These are phyloP conservation scores for Hypomyces perniciosus DNA, from an alignment of 2,329 filamentous ascomycete species.

Conservation along the genomic window DNA sequence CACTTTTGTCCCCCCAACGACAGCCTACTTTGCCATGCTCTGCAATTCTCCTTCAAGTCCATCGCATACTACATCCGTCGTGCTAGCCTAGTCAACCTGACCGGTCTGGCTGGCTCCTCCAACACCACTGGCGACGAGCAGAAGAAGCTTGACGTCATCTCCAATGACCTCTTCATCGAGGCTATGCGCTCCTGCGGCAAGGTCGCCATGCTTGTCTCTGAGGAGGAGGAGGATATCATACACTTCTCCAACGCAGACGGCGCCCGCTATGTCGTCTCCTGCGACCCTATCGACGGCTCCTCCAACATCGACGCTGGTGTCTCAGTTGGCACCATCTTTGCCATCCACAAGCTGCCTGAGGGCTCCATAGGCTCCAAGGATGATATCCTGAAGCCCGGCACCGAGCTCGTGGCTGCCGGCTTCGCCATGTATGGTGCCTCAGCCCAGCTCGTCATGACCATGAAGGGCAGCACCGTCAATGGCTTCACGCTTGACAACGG, in stretches of 20 bases:
- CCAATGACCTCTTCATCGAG: conserved; percentile 94
- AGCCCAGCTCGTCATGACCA: conserved; percentile 92
- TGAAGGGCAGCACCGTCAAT: conserved; percentile 87
- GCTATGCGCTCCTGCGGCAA: conserved; percentile 91
- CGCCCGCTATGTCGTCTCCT: conserved; percentile 88
- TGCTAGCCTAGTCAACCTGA: conserved; percentile 90
- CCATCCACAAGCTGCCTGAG: conserved; percentile 82
- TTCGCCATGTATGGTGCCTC: conserved; percentile 99
- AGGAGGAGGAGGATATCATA: conserved; percentile 93
- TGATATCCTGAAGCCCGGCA: conserved; percentile 83
- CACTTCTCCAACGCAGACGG: conserved; percentile 71
- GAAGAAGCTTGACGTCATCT: conserved; percentile 99
- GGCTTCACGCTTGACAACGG: conserved; percentile 97
- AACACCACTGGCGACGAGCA: conserved; percentile 97
- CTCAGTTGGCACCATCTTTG: conserved; percentile 96
- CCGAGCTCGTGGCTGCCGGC: conserved; percentile 86
- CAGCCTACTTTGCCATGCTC: conserved; percentile 90
- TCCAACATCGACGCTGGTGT: conserved; percentile 98
- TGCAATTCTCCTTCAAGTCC: conserved; percentile 99
- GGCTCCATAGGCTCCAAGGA: conserved; percentile 68
- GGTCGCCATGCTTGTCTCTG: conserved; percentile 88
- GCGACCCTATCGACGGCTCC: conserved; percentile 95
- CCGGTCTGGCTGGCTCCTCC: conserved; percentile 86
- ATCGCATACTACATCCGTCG: conserved; percentile 99
- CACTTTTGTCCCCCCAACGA: not conserved